Evolutionary conservation across 441 rosid genomes (phyloP).

Genomic region (Adansonia gregorii): DNA sequence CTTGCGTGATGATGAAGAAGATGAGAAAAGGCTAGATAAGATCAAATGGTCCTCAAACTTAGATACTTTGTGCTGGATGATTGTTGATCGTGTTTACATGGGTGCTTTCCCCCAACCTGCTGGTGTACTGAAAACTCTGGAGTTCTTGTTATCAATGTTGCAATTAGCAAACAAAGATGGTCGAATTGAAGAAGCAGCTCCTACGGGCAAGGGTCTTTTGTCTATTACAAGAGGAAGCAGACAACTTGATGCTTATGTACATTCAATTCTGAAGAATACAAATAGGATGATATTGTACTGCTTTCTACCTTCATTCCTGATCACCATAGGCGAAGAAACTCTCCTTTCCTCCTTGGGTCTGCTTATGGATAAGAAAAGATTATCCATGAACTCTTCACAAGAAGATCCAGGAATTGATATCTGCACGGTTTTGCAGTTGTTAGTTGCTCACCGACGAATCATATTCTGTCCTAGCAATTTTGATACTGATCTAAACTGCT

Average conservation of each 20-base stretch:
- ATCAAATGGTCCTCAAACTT: constrained; percentile 91
- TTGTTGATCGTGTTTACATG: constrained; percentile 97
- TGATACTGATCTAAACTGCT: constrained; percentile 94
- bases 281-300: constrained; percentile 93
- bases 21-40: constrained; percentile 90
- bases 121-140: constrained; percentile 81
- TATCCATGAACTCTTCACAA: constrained; percentile 47
- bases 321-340: constrained; percentile 83
- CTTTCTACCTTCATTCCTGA: constrained; percentile 94
- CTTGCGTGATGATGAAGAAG: constrained; percentile 99
- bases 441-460: constrained; percentile 90
- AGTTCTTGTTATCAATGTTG: constrained; percentile 97
- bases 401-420: constrained; percentile 90
- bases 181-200: constrained; percentile 90
- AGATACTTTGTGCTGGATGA: constrained; percentile 96
- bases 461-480: constrained; percentile 96
- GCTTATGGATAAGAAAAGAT: constrained; percentile 71
- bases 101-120: constrained; percentile 96
- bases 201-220: constrained; percentile 88
- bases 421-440: constrained; percentile 82
- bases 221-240: constrained; percentile 84
- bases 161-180: constrained; percentile 99
- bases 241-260: constrained; percentile 93
- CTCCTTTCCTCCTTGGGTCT: constrained; percentile 83
- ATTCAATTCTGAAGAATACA: constrained; percentile 91